Base-by-base conservation (phyloP, 2,329 filamentous ascomycete species). In the Ophiostoma montium region DNA sequence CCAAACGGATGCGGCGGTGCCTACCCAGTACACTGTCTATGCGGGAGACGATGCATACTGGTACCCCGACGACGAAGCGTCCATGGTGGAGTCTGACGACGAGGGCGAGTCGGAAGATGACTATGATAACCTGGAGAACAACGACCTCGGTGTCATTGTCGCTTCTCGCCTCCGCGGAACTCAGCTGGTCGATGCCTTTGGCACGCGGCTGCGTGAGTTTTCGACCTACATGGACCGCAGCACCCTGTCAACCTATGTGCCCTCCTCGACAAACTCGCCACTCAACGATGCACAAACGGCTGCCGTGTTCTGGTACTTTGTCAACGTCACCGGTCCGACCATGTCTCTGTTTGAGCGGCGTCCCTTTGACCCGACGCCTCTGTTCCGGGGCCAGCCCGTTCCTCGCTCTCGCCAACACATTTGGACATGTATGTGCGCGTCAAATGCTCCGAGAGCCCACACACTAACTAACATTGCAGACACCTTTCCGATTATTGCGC, bases 261-360 rank as follows among this genome's bases (percentile, higher is more conserved):
- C 83, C 5, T 77, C 78, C 1, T 73, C 78, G 4, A 66, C 72
- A 19, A 77, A 76, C 31, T 82, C 82, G 35, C 89, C 92, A 31
- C 68, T 95, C 27, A 85, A 81, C 56, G 87, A 95, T 55, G 75
- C 79, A 3, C 81, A 83, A 54, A 90, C 86, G 11, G 82, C 86
- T 13, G 76, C 82, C 30, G 80, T 95, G 7, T 96, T 96, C 62
- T 83, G 83, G 62, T 88, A 96, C 64, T 96, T 95, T 62, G 80
- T 96, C 43, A 84, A 87, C 56, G 83, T 92, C 7, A 94, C 88
- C 2, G 89, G 84, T 0, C 86, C 88, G 1, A 84, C 78, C 55
- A 77, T 96, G 60, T 94, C 89, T 1, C 74, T 94, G 27, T 95
- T 86, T 61, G 89, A 96, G 64, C 75, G 90, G 48, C 80, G 89